Evolutionary conservation across 2,329 filamentous ascomycete genomes (phyloP).

Genomic region (Neofusicoccum kwambonambiense): DNA sequence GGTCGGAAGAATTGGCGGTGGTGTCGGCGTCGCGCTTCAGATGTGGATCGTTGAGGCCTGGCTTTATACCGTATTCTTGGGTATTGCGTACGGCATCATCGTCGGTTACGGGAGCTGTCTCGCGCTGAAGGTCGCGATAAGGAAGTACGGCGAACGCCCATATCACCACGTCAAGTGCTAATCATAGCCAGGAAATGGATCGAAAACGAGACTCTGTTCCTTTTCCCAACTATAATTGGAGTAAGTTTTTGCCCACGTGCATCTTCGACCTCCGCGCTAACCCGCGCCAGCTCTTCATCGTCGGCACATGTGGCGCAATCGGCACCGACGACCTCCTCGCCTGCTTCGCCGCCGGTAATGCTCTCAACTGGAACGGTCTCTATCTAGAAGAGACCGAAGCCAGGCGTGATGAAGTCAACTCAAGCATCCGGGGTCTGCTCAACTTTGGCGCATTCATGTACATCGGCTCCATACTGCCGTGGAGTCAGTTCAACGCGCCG

Average conservation of each 20-base stretch:
- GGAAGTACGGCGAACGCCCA: conserved; percentile 29
- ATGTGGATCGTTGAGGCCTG: conserved; percentile 62
- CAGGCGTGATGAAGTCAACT: conserved; percentile 62
- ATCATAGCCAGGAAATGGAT: neutral
- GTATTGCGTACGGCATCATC: conserved; percentile 52
- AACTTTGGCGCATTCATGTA: conserved; percentile 64
- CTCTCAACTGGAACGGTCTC: conserved; percentile 62
- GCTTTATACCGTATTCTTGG: conserved; percentile 58
- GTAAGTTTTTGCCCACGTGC: neutral
- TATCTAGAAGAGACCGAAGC: conserved; percentile 56
- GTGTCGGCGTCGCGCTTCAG: conserved; percentile 52
- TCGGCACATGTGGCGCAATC: conserved; percentile 58
- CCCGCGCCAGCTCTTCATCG: conserved; percentile 50
- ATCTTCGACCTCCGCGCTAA: neutral
- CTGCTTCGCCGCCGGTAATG: conserved; percentile 60
- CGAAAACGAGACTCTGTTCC: neutral
- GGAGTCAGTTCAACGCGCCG: conserved; percentile 55
- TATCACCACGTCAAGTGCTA: neutral
- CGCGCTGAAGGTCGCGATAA: conserved; percentile 43
- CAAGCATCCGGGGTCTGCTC: conserved; percentile 56
- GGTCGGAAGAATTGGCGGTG: conserved; percentile 22
- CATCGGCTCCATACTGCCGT: conserved; percentile 57
- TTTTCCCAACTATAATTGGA: neutral
- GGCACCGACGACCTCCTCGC: conserved; percentile 61
- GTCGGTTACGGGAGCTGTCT: conserved; percentile 51